phyloP scores from a whole-genome alignment of 768 basidiomycete species.

The Naematelia encephala region DNA sequence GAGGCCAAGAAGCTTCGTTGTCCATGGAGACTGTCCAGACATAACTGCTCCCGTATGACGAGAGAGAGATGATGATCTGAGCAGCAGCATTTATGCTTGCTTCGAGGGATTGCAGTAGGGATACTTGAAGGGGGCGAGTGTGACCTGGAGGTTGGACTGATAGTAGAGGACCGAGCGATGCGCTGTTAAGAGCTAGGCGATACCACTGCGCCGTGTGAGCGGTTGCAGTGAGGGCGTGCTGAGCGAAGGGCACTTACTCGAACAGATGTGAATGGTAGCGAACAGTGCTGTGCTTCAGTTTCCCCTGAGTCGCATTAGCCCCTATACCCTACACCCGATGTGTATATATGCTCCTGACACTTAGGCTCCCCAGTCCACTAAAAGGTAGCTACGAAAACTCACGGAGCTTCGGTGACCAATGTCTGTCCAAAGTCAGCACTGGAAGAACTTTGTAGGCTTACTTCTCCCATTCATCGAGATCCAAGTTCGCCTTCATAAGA shows the following conservation, averaged over 20 bases:
- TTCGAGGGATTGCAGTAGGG: constrained; percentile 7
- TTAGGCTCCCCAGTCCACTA: no score
- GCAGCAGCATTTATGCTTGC: constrained; percentile 1
- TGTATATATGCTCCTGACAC: no score
- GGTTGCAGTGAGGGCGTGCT: no score
- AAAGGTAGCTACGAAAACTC: no score
- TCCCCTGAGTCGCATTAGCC: neutral
- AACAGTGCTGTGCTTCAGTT: neutral
- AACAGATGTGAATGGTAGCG: constrained; percentile 7
- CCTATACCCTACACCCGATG: neutral
- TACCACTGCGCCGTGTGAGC: constrained; percentile 1
- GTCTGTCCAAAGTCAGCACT: neutral
- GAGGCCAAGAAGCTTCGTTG: neutral
- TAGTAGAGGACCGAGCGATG: constrained; percentile 4
- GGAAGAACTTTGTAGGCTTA: neutral
- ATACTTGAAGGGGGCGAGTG: constrained; percentile 2
- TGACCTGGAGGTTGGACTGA: neutral
- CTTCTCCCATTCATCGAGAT: constrained; percentile 7
- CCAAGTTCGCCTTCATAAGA: constrained; percentile 5
- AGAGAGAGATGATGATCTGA: constrained; percentile 3
- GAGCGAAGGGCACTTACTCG: no score
- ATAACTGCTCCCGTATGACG: neutral
- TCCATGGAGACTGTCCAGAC: constrained; percentile 3
- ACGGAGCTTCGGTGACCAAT: neutral
- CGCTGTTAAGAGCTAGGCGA: constrained; percentile 4